Percentiles rank a stretch among this genome's conserved stretches.
Evolutionary conservation across 1,284 basidiomycete species (phyloP).

Genomic region (Trichosporon faecale): DNA sequence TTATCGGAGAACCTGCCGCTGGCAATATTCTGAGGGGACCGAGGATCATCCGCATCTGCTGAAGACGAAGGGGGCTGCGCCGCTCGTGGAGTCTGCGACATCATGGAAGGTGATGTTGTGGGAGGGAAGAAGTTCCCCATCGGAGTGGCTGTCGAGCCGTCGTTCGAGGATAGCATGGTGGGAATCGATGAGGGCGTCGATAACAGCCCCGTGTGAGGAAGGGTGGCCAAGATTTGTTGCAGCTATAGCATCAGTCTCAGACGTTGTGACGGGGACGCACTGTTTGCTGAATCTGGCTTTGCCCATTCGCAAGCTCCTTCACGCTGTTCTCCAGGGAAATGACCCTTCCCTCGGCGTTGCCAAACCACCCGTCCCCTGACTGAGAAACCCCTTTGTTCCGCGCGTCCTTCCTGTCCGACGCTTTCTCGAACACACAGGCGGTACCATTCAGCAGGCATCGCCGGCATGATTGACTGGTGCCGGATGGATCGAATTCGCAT

Average conservation of each 20-base stretch:
- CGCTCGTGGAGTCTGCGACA: slow-evolving; percentile 17
- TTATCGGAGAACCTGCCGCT: slow-evolving; percentile 24
- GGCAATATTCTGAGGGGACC: slow-evolving; percentile 40
- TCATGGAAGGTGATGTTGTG: slow-evolving; percentile 33
- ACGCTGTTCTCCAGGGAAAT: slow-evolving; percentile 44
- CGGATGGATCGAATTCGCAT: slow-evolving; percentile 70
- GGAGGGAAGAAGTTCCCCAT: slow-evolving; percentile 38
- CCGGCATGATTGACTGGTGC: slow-evolving; percentile 58
- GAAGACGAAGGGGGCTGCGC: background rate
- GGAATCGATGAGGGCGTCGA: slow-evolving; percentile 27
- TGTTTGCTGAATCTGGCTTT: slow-evolving; percentile 48
- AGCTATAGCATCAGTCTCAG: slow-evolving; percentile 28
- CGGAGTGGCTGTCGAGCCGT: slow-evolving; percentile 27
- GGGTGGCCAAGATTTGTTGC: slow-evolving; percentile 43
- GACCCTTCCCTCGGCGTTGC: slow-evolving; percentile 57
- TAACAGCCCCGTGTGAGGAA: slow-evolving; percentile 29
- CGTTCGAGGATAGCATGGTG: slow-evolving; percentile 23
- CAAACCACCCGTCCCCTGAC: slow-evolving; percentile 35
- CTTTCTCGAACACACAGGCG: slow-evolving; percentile 85
- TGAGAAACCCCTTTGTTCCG: slow-evolving; percentile 59
- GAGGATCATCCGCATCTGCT: background rate
- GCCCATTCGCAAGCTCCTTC: slow-evolving; percentile 40
- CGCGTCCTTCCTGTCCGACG: slow-evolving; percentile 47
- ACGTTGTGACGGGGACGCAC: slow-evolving; percentile 21
- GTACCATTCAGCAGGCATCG: slow-evolving; percentile 80